These are phyloP conservation scores for Diplotaxis tenuifolia DNA, from an alignment of 345 rosid species.

Conservation along the genomic window DNA sequence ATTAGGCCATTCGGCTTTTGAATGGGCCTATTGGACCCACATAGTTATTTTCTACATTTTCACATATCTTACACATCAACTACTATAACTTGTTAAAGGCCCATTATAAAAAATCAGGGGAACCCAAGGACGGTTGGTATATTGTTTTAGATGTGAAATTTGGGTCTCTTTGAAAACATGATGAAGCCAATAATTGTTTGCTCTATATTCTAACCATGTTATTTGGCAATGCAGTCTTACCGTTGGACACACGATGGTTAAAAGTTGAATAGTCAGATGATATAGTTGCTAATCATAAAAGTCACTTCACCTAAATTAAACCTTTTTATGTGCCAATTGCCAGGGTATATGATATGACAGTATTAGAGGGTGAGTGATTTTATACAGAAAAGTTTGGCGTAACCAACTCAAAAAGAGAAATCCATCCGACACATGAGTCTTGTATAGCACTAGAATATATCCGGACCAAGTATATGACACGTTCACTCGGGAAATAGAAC, in stretches of 20 bases:
- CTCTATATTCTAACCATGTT: too few species aligned
- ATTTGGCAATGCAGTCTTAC: too few species aligned
- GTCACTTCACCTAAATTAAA: too few species aligned
- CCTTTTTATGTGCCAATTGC: too few species aligned
- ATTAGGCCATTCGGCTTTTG: conserved; percentile 9
- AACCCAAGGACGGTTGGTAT: not conserved
- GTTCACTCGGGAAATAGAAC: too few species aligned
- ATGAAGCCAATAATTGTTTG: not conserved
- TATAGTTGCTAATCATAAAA: not conserved
- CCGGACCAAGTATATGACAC: too few species aligned
- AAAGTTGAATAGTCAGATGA: not conserved
- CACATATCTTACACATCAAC: not conserved
- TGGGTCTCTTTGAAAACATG: not conserved
- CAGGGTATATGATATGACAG: too few species aligned
- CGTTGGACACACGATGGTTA: too few species aligned
- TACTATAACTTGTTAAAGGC: conserved; percentile 1
- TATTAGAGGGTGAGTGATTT: not conserved
- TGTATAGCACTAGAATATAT: too few species aligned
- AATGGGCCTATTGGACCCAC: conserved; percentile 30
- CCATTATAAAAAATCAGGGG: not conserved
- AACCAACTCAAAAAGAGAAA: too few species aligned
- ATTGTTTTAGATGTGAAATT: not conserved
- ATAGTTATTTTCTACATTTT: not conserved
- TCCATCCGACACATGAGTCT: too few species aligned
- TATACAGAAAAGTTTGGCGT: not conserved